phyloP scores from a whole-genome alignment of 306 rosid genomes.

The Macrotyloma uniflorum region DNA sequence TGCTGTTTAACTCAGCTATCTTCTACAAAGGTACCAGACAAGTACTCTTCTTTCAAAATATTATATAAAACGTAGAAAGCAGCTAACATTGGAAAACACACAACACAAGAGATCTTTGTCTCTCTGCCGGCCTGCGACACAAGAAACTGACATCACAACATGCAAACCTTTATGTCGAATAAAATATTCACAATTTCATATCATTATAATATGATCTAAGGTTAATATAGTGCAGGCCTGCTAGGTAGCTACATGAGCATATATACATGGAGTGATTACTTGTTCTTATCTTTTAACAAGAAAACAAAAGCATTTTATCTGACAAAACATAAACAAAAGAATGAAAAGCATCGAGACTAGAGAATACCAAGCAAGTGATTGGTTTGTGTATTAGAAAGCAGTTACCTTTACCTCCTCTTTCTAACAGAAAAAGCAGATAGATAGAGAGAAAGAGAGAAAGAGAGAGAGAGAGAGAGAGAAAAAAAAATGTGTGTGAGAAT shows the following conservation, averaged over 20 bases:
- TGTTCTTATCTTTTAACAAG: constrained; percentile 13
- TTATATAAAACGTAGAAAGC: constrained; percentile 35
- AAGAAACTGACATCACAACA: constrained; percentile 41
- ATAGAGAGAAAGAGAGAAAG: constrained; percentile 33
- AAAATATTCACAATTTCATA: constrained; percentile 26
- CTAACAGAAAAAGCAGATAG: constrained; percentile 35
- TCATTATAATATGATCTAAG: constrained; percentile 30
- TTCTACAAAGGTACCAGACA: background rate
- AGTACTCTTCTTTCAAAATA: constrained; percentile 48
- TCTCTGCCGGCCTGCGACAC: constrained; percentile 65
- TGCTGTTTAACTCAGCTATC: background rate
- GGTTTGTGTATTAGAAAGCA: constrained; percentile 31
- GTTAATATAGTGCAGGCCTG: constrained; percentile 50
- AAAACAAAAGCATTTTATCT: constrained; percentile 35
- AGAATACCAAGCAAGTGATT: constrained; percentile 46
- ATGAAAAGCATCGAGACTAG: constrained; percentile 54
- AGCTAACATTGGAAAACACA: constrained; percentile 43
- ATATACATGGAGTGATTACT: background rate
- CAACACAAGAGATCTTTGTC: constrained; percentile 55
- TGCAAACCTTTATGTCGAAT: constrained; percentile 27
- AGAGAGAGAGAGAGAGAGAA: too few relatives aligned
- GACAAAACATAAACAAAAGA: constrained; percentile 38
- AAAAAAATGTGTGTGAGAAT: constrained; percentile 28
- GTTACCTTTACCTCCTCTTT: constrained; percentile 40
- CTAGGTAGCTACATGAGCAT: constrained; percentile 35